Percentiles rank a stretch among this genome's conserved stretches.
Evolutionary conservation across 164 flowering plant species (phyloP).

Genomic region (Piper longum): DNA sequence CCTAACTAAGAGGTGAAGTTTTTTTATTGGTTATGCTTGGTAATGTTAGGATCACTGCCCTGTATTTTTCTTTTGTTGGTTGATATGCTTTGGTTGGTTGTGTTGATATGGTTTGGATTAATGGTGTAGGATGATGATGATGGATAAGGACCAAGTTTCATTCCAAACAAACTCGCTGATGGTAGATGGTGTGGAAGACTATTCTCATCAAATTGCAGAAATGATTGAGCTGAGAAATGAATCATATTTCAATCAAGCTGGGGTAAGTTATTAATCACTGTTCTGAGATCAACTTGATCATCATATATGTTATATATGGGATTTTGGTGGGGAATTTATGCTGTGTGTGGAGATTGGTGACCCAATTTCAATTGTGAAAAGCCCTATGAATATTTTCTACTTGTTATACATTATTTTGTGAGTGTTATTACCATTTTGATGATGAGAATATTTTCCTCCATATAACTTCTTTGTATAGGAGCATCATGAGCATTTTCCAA

Average conservation of each 20-base stretch:
- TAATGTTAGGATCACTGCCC: background rate
- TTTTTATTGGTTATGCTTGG: background rate
- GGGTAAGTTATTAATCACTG: slow-evolving; percentile 39
- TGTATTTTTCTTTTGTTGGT: slow-evolving; percentile 1
- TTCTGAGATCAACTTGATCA: too few relatives aligned
- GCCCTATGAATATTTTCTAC: too few relatives aligned
- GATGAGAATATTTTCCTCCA: too few relatives aligned
- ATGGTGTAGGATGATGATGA: slow-evolving; percentile 81
- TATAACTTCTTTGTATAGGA: too few relatives aligned
- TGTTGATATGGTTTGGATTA: too few relatives aligned
- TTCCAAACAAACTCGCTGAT: slow-evolving; percentile 69
- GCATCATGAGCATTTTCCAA: too few relatives aligned
- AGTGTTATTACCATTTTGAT: too few relatives aligned
- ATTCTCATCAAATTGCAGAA: slow-evolving; percentile 85
- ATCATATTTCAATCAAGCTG: slow-evolving; percentile 62
- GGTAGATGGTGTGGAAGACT: slow-evolving; percentile 87
- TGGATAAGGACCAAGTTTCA: slow-evolving; percentile 90
- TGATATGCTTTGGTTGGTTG: slow-evolving; percentile 1
- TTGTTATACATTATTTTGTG: too few relatives aligned
- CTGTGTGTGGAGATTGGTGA: too few relatives aligned
- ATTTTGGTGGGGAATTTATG: too few relatives aligned
- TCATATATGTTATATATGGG: too few relatives aligned
- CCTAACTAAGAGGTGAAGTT: slow-evolving; percentile 70
- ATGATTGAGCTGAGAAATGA: slow-evolving; percentile 36
- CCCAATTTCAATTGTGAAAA: too few relatives aligned